Conservation (phyloP, 2,329 filamentous ascomycete species). For the Laburnicola sp. region DNA sequence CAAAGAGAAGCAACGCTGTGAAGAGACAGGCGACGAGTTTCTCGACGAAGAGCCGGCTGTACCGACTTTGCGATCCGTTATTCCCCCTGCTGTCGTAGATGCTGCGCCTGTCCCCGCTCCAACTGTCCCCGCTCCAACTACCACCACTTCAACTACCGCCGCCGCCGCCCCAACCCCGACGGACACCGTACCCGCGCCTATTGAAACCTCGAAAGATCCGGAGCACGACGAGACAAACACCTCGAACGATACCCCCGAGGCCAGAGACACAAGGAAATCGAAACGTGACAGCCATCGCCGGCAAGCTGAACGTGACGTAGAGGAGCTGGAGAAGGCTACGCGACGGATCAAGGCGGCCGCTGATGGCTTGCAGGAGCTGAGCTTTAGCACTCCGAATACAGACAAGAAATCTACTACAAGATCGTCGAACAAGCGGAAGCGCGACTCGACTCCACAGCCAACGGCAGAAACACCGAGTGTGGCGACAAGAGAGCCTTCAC, state of each 20-base stretch:
- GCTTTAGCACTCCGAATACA: slow-evolving; percentile 26
- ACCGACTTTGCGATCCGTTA: neutral
- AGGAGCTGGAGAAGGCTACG: slow-evolving; percentile 42
- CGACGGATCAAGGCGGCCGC: slow-evolving; percentile 41
- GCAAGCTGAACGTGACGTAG: slow-evolving; percentile 51
- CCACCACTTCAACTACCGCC: neutral
- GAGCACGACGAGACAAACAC: slow-evolving; percentile 63
- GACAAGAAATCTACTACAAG: slow-evolving; percentile 29
- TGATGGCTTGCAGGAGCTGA: slow-evolving; percentile 40
- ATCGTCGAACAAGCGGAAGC: slow-evolving; percentile 58
- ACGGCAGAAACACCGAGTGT: slow-evolving; percentile 18
- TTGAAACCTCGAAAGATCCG: slow-evolving; percentile 20
- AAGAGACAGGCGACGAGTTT: slow-evolving; percentile 67
- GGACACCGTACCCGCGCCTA: neutral
- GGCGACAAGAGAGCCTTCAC: slow-evolving; percentile 26
- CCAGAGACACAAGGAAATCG: slow-evolving; percentile 78
- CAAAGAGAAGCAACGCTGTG: slow-evolving; percentile 59
- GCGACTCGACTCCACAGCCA: slow-evolving; percentile 51
- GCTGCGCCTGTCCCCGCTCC: slow-evolving; percentile 8
- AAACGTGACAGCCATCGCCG: slow-evolving; percentile 69
- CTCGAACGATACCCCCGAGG: slow-evolving; percentile 74
- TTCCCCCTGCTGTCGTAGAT: neutral
- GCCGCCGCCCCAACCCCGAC: neutral
- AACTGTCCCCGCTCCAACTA: neutral
- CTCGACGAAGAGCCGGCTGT: slow-evolving; percentile 57